Evolutionary conservation across 2,329 filamentous ascomycete genomes (phyloP).

Genomic region (Aspergillus unguis): DNA sequence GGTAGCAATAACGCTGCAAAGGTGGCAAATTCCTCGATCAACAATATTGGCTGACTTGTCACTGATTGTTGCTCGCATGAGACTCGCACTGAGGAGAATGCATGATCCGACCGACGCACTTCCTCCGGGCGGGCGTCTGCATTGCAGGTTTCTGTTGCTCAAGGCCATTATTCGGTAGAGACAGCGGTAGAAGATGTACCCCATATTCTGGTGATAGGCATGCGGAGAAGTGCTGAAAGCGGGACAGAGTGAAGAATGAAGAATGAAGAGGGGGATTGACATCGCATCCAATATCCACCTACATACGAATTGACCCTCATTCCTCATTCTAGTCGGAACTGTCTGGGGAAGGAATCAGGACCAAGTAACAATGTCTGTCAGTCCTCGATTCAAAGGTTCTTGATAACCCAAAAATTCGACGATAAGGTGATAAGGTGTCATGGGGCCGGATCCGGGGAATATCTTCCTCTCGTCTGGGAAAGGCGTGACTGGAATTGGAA

Average conservation of each 20-base stretch:
- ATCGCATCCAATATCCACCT: neutral
- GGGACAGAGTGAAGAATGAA: neutral
- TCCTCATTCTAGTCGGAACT: neutral
- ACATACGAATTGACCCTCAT: neutral
- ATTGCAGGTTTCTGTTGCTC: neutral
- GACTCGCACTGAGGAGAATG: neutral
- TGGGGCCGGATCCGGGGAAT: conserved; percentile 5
- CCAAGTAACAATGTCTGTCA: neutral
- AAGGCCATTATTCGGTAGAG: neutral
- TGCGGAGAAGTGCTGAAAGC: conserved; percentile 3
- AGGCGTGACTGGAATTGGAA: too few species aligned
- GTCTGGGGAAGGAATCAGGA: neutral
- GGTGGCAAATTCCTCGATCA: conserved; percentile 5
- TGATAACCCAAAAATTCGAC: conserved; percentile 1
- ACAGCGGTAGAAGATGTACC: neutral
- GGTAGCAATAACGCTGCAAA: neutral
- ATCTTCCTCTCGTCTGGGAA: neutral
- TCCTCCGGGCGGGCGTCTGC: neutral
- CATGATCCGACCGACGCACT: neutral
- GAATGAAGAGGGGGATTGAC: neutral
- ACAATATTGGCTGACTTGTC: neutral
- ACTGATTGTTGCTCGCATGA: neutral
- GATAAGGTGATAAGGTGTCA: neutral
- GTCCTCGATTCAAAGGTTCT: neutral
- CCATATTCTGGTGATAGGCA: neutral